A percentile compares a stretch with the other conserved stretches of the same genome.
These are phyloP conservation scores for Dactylellina sp. DNA, from an alignment of 2,329 filamentous ascomycete genomes.

Conservation along the genomic window DNA sequence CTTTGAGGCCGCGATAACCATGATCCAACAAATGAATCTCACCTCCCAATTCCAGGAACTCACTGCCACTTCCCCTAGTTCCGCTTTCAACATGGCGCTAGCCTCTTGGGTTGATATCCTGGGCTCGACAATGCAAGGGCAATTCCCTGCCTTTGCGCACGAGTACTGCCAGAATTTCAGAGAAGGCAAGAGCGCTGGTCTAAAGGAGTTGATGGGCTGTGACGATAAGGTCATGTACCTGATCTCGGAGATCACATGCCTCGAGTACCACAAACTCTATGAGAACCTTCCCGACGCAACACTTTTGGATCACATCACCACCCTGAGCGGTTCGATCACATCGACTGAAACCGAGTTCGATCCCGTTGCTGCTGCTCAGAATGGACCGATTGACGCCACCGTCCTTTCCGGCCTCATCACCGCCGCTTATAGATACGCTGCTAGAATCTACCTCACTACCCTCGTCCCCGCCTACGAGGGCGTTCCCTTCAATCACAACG, in stretches of 20 bases:
- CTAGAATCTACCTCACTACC: constrained; percentile 96
- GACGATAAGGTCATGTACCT: constrained; percentile 98
- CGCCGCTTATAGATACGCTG: constrained; percentile 87
- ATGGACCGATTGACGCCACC: constrained; percentile 81
- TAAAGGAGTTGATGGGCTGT: constrained; percentile 95
- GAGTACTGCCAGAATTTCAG: constrained; percentile 96
- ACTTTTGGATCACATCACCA: constrained; percentile 87
- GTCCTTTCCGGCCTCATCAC: constrained; percentile 91
- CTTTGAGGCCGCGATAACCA: constrained; percentile 87
- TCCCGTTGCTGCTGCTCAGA: constrained; percentile 67
- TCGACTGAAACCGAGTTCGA: constrained; percentile 76
- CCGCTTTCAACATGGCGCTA: constrained; percentile 94
- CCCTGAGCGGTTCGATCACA: constrained; percentile 87
- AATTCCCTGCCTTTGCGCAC: constrained; percentile 87
- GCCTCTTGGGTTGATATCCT: constrained; percentile 97
- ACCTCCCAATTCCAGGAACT: constrained; percentile 75
- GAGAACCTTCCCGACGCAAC: constrained; percentile 83
- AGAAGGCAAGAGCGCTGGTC: constrained; percentile 73
- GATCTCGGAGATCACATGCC: constrained; percentile 95
- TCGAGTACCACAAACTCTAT: constrained; percentile 85
- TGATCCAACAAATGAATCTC: constrained; percentile 86
- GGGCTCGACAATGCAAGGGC: constrained; percentile 89
- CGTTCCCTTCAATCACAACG: constrained; percentile 74
- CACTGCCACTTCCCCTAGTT: constrained; percentile 50
- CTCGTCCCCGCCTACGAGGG: constrained; percentile 77